Evolutionary conservation across 2,329 filamentous ascomycete genomes (phyloP).

Genomic region (Moelleriella libera): DNA sequence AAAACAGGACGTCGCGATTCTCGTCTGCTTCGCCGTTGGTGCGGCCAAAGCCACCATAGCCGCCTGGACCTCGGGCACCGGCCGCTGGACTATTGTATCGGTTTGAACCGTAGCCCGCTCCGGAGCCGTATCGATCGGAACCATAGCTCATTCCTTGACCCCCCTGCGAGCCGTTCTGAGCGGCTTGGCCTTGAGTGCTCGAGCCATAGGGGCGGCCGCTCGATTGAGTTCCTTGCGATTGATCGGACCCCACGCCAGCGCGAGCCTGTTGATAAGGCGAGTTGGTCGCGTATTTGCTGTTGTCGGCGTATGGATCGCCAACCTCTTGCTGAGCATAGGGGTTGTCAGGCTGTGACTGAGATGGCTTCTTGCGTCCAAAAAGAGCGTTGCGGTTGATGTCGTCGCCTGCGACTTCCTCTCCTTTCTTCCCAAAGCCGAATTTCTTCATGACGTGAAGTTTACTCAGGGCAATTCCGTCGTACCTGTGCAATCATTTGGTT

Average conservation of each 20-base stretch:
- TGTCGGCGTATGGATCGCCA: conserved; percentile 39
- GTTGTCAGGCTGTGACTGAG: conserved; percentile 32
- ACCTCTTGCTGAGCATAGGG: conserved; percentile 41
- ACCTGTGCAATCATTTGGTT: too few relatives aligned
- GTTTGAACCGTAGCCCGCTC: conserved; percentile 36
- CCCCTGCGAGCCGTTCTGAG: conserved; percentile 8
- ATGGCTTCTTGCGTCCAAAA: conserved; percentile 39
- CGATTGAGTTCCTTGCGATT: conserved; percentile 15
- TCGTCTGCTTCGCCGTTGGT: conserved; percentile 28
- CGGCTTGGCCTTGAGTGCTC: conserved; percentile 1
- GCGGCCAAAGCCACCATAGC: conserved; percentile 46
- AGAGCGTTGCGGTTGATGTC: conserved; percentile 34
- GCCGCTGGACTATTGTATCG: conserved; percentile 21
- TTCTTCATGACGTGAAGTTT: conserved; percentile 34
- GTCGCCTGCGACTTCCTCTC: conserved; percentile 26
- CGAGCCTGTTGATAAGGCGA: conserved; percentile 31
- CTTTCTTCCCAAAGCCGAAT: conserved; percentile 44
- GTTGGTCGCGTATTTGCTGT: conserved; percentile 28
- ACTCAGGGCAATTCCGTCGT: too few relatives aligned
- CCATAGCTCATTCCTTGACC: conserved; percentile 31
- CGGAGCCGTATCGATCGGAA: conserved; percentile 36
- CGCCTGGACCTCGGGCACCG: conserved; percentile 33
- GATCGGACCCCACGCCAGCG: conserved; percentile 16
- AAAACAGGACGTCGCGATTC: conserved; percentile 50
- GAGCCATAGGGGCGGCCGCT: conserved; percentile 6